A percentile compares a stretch with the other conserved stretches of the same genome.
phyloP scores from a whole-genome alignment of 2,329 filamentous ascomycete genomes.

The Penicillium sp. region DNA sequence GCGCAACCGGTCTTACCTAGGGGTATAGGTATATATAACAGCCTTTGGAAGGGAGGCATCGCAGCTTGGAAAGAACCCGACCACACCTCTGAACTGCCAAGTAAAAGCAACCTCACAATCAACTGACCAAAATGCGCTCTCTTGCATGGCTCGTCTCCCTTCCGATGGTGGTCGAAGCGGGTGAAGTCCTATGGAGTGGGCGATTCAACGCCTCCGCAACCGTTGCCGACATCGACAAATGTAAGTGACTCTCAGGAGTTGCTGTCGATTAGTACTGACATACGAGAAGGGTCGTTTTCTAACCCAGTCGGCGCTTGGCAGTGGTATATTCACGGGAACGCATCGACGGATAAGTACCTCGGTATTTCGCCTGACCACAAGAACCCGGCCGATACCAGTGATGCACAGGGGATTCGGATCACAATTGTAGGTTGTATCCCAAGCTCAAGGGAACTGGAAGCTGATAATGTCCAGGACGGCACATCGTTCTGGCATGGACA shows the following conservation, averaged over 20 bases:
- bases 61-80: too few species aligned
- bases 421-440: slow-evolving; percentile 51
- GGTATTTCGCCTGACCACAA: slow-evolving; percentile 61
- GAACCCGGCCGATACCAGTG: slow-evolving; percentile 63
- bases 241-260: slow-evolving; percentile 3
- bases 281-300: slow-evolving; percentile 59
- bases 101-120: not conserved
- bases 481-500: slow-evolving; percentile 69
- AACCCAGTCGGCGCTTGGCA: slow-evolving; percentile 70
- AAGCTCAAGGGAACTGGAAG: slow-evolving; percentile 37
- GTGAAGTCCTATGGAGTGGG: slow-evolving; percentile 30
- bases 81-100: not conserved
- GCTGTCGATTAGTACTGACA: not conserved
- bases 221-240: slow-evolving; percentile 27
- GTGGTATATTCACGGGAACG: slow-evolving; percentile 72
- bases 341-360: slow-evolving; percentile 54
- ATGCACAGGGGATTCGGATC: slow-evolving; percentile 66
- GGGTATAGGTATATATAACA: not conserved
- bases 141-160: not conserved
- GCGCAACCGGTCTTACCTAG: not conserved
- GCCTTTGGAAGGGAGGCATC: not conserved
- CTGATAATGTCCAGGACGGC: slow-evolving; percentile 15
- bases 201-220: slow-evolving; percentile 28
- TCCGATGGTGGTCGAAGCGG: slow-evolving; percentile 17
- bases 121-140: not conserved